phyloP scores from a whole-genome alignment of 2,329 filamentous ascomycete species.

The Cercospora sesami region DNA sequence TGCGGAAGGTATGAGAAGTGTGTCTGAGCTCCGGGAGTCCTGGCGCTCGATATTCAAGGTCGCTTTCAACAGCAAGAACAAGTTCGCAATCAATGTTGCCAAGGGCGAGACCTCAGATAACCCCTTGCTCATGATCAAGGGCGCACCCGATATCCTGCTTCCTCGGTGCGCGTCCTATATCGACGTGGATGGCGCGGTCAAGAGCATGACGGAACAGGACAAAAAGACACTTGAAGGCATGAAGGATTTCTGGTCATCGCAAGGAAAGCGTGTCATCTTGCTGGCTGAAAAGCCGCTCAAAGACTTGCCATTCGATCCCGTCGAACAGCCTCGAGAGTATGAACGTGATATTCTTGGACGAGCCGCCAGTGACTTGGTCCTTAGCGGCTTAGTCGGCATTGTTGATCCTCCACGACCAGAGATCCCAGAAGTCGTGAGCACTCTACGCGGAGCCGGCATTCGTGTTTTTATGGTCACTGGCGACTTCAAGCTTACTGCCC shows the following conservation, averaged over 20 bases:
- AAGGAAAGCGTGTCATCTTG: slow-evolving; percentile 69
- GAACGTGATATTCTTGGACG: slow-evolving; percentile 59
- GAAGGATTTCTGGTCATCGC: slow-evolving; percentile 68
- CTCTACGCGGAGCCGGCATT: slow-evolving; percentile 67
- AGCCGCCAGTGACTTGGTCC: slow-evolving; percentile 49
- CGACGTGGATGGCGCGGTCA: slow-evolving; percentile 55
- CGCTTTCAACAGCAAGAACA: slow-evolving; percentile 78
- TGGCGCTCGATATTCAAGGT: slow-evolving; percentile 69
- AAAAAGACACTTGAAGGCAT: slow-evolving; percentile 56
- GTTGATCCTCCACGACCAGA: slow-evolving; percentile 62
- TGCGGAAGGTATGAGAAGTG: slow-evolving; percentile 63
- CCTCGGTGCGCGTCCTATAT: slow-evolving; percentile 61
- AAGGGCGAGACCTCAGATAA: slow-evolving; percentile 39
- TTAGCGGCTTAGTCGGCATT: slow-evolving; percentile 60
- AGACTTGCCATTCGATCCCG: slow-evolving; percentile 58
- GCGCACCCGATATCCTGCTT: slow-evolving; percentile 73
- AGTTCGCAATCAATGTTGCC: slow-evolving; percentile 72
- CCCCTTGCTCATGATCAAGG: slow-evolving; percentile 70
- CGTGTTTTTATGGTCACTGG: slow-evolving; percentile 82
- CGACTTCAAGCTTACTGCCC: slow-evolving; percentile 73
- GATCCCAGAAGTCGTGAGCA: slow-evolving; percentile 60
- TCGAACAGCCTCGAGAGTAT: slow-evolving; percentile 55
- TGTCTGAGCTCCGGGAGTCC: slow-evolving; percentile 59
- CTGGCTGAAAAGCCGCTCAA: slow-evolving; percentile 56
- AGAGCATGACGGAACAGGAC: slow-evolving; percentile 55